Evolutionary conservation across 306 rosid genomes (phyloP).

Genomic region (apple (Malus domestica)): DNA sequence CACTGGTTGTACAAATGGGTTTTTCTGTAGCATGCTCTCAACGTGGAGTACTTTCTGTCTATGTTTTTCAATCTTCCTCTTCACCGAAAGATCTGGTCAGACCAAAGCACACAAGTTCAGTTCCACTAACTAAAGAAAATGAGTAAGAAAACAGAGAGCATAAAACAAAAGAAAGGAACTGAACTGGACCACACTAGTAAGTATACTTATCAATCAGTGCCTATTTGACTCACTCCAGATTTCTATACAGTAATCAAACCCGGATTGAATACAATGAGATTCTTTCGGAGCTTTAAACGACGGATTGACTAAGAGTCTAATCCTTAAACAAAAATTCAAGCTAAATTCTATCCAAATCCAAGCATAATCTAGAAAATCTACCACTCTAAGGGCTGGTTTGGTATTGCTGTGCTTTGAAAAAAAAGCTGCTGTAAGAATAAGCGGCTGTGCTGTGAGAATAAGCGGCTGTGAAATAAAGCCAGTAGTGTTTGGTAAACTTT

Average conservation of each 20-base stretch:
- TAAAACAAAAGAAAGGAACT: background rate
- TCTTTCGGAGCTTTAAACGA: background rate
- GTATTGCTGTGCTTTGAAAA: too few relatives aligned
- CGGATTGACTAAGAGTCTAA: background rate
- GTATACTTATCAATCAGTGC: background rate
- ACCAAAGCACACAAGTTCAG: background rate
- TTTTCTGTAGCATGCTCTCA: slow-evolving; percentile 66
- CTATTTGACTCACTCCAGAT: background rate
- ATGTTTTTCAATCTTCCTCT: slow-evolving; percentile 81
- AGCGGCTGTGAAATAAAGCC: too few relatives aligned
- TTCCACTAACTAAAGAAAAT: background rate
- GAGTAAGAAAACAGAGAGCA: background rate
- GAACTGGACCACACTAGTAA: background rate
- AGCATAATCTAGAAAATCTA: background rate
- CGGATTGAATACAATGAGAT: background rate
- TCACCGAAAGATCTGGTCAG: slow-evolving; percentile 65
- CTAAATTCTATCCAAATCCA: background rate
- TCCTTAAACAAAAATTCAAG: background rate
- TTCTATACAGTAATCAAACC: background rate
- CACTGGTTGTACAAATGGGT: slow-evolving; percentile 65
- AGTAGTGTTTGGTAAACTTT: too few relatives aligned
- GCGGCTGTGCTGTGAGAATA: too few relatives aligned
- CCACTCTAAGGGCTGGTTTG: background rate
- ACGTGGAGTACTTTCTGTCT: slow-evolving; percentile 62
- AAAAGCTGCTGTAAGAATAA: too few relatives aligned